phyloP scores from a whole-genome alignment of 176 grass and related monocot species.

The Avena insularis region DNA sequence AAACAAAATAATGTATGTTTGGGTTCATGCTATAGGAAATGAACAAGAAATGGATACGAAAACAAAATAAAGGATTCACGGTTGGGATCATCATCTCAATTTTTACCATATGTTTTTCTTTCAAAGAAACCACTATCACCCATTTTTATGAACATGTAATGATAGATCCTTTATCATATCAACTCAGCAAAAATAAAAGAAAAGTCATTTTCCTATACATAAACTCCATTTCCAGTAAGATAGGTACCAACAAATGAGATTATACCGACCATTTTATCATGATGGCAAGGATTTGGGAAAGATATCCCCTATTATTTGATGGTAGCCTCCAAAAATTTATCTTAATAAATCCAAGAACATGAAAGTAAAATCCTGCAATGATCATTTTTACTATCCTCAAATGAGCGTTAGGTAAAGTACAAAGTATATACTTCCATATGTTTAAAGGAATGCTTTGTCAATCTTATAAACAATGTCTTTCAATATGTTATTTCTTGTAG shows the following conservation, averaged over 20 bases:
- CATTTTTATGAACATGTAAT: not conserved
- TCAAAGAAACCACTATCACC: not conserved
- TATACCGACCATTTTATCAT: not conserved
- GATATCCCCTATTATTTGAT: not conserved
- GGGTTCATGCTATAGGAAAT: not conserved
- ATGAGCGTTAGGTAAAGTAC: not conserved
- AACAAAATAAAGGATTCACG: not conserved
- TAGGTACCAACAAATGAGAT: not conserved
- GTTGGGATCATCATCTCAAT: not conserved
- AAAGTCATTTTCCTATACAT: not conserved
- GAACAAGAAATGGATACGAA: not conserved
- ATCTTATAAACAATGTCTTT: not conserved
- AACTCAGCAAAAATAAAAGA: not conserved
- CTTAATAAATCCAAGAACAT: not conserved
- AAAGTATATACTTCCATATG: not conserved
- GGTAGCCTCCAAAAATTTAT: not conserved
- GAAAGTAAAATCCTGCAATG: not conserved
- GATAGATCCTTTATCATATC: not conserved
- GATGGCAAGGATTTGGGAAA: not conserved
- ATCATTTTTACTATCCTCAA: not conserved
- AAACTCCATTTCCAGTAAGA: not conserved
- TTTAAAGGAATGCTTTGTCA: not conserved
- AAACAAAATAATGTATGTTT: not conserved
- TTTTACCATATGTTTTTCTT: not conserved
- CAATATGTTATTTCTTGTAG: not conserved